Conservation (phyloP, 345 rosid species). For the Populus pruinosa region DNA sequence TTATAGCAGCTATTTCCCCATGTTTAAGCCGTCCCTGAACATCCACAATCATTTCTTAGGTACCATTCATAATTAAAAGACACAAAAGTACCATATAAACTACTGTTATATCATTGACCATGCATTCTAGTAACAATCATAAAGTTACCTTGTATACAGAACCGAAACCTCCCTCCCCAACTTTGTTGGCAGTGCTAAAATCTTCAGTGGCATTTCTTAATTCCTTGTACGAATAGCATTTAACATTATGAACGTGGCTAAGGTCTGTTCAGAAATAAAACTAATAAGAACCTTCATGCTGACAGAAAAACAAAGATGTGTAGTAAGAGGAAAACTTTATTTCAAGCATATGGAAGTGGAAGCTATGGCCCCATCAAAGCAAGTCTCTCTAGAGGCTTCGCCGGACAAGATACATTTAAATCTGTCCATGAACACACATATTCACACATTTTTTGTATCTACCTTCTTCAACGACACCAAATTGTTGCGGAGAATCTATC, state of each 20-base stretch:
- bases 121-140: slow-evolving; percentile 10
- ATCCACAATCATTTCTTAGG: slow-evolving; percentile 18
- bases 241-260: slow-evolving; percentile 44
- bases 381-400: neutral
- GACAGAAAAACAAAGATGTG: neutral
- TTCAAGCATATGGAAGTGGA: neutral
- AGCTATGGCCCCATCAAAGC: neutral
- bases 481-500: slow-evolving; percentile 11
- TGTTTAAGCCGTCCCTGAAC: slow-evolving; percentile 77
- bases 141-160: slow-evolving; percentile 72
- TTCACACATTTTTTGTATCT: neutral
- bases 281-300: slow-evolving; percentile 13
- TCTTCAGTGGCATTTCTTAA: slow-evolving; percentile 65
- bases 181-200: slow-evolving; percentile 57
- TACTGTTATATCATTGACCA: neutral
- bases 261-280: slow-evolving; percentile 41
- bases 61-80: neutral
- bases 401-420: neutral
- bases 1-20: slow-evolving; percentile 78
- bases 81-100: neutral
- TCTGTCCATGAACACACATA: neutral
- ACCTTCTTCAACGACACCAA: slow-evolving; percentile 64
- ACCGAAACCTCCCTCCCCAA: slow-evolving; percentile 99
- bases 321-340: neutral
- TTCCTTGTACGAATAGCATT: slow-evolving; percentile 59